Evolutionary conservation across 2,329 filamentous ascomycete species (phyloP), one percentile per base, ranked within the genome.

Genomic region (Calycina herbarum): DNA sequence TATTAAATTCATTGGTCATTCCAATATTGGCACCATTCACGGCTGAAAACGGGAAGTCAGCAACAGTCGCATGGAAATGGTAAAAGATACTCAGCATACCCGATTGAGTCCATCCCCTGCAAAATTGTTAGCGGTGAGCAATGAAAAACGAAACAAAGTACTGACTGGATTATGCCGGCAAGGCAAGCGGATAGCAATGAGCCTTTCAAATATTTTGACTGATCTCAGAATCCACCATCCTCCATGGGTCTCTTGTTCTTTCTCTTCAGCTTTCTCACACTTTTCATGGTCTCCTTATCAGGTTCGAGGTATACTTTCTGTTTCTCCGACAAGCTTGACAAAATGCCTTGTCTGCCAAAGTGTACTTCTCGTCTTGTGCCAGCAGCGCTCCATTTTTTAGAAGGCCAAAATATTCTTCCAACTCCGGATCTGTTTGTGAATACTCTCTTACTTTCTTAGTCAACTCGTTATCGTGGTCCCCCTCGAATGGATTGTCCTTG

Each of bases 181-280:
- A 59, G 33, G 38, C 57, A 59, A 17, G 57, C 57, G 7, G 57
- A 59, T 15, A 59, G 57, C 31, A 59, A 17, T 15, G 57, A 59
- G 11, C 57, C 57, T 40, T 59, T 59, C 3, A 59, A 17, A 40
- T 59, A 59, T 59, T 59, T 59, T 59, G 57, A 59, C 31, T 59
- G 57, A 7, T 27, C 29, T 33, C 57, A 59, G n/a, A 59, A 59
- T 17, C 57, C 57, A 38, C 10, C 29, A n/a, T 59, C 13, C 8
- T 35, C 33, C 38, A 35, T 33, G 29, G n/a, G 56, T 17, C 15
- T 33, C 15, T 33, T 57, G 6, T 27, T 27, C 20, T 29, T 29
- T 27, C 29, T 59, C 57, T 35, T 40, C 33, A 38, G 17, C 57
- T 59, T 38, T 11, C 35, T 38, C 35, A 7, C 35, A 38, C 35